These are phyloP conservation scores for Penicillium glabrum DNA, from an alignment of 2,329 filamentous ascomycete species.

Conservation along the genomic window DNA sequence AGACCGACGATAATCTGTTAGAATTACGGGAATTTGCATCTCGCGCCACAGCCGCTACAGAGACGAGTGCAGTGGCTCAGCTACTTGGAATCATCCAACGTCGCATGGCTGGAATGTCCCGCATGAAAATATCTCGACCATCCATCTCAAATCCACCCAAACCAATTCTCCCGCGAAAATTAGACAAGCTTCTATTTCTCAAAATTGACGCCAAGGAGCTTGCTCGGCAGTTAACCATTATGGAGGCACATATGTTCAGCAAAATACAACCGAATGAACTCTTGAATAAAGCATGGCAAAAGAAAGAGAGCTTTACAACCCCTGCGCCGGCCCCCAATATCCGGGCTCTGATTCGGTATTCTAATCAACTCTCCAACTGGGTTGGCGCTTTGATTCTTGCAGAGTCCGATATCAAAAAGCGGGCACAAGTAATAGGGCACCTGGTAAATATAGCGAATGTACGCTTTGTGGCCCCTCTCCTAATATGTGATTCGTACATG, in stretches of 20 bases:
- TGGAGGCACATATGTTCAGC: conserved; percentile 84
- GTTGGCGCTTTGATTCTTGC: conserved; percentile 94
- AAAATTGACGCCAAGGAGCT: conserved; percentile 93
- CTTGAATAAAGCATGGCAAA: conserved; percentile 94
- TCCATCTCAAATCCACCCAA: conserved; percentile 74
- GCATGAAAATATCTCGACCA: conserved; percentile 51
- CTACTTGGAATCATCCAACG: conserved; percentile 82
- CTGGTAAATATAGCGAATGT: conserved; percentile 91
- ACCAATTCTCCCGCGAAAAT: conserved; percentile 91
- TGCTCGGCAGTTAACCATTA: conserved; percentile 88
- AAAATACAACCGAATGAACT: conserved; percentile 92
- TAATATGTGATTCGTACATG: not conserved
- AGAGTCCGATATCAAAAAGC: conserved; percentile 85
- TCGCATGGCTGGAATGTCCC: conserved; percentile 75
- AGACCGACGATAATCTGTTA: conserved; percentile 73
- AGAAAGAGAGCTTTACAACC: conserved; percentile 67
- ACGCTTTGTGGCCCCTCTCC: conserved; percentile 15
- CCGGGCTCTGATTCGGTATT: conserved; percentile 89
- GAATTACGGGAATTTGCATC: conserved; percentile 79
- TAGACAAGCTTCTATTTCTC: conserved; percentile 95
- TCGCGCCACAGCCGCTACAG: conserved; percentile 3
- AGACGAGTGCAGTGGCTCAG: conserved; percentile 56
- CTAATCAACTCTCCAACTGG: conserved; percentile 97
- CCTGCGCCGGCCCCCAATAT: conserved; percentile 80
- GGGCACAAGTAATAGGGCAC: conserved; percentile 92